Evolutionary conservation across 1,284 basidiomycete genomes (phyloP), one percentile per base, ranked within the genome.

Genomic region (Leccinum cinnamomeum): DNA sequence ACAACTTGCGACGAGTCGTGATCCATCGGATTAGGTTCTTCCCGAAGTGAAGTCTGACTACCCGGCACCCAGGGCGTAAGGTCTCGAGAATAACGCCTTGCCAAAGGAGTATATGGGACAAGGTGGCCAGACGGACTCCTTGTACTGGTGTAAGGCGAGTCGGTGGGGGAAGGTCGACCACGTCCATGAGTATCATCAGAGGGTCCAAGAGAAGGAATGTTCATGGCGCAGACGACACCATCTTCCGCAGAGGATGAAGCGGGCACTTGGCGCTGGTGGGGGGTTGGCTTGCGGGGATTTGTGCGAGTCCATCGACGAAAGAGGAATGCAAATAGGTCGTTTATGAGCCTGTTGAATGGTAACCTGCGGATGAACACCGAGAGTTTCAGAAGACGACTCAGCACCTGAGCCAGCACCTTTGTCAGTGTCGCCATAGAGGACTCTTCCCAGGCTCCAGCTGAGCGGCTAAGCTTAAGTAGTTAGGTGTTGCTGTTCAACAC

Each of bases 91-190:
- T 57, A 39, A 25, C 51, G 63, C 37, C 64, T 70, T 56, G 60
- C 53, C 18, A 60, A 60, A 39, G 64, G 67, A 16, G 71, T 55
- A 41, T 55, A 46, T 18, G 69, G 67, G 3, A 33, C 3, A 23
- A 75, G 70, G 23, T 73, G 71, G 33, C 70, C 72, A 50, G 70
- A 71, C 14, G 60, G 62, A 11, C 73, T 69, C 54, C 70, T 70
- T 44, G 55, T 44, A 56, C 14, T 64, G 12, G 35, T 63, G 5
- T 68, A 74, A 18, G 65, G 67, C n/a, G 50, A 58, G 33, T 72
- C 70, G 12, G 56, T 55, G 0, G 62, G 60, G 41, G 73, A 69
- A 56, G 50, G 48, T 3, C 37, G 54, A 28, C 30, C 35, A 35
- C 12, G 25, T 46, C 58, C 63, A 3, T 60, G 12, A n/a, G 25